Evolutionary conservation across 2,329 filamentous ascomycete genomes (phyloP), one percentile per base, ranked within the genome.

Genomic region (Lasiodiplodia sp.): DNA sequence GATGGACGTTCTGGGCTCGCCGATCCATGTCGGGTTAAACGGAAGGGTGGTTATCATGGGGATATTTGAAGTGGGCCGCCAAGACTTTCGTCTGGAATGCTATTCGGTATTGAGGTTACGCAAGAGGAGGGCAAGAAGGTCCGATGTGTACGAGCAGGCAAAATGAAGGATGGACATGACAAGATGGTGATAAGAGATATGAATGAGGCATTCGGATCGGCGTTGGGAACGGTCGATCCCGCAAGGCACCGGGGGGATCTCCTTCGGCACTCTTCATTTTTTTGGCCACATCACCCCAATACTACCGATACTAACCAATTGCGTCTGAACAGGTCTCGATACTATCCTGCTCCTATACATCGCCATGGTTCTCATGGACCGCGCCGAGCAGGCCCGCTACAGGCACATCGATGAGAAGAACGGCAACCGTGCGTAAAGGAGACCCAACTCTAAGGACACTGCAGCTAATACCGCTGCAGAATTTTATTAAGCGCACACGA

Each of bases 351-450:
- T 95, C 72, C 82, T 95, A 68, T 87, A 88, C 72, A 89, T 91
- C 14, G 90, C 91, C 37, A 93, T 93, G 80, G 84, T 96, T 55
- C 84, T 93, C 74, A 94, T 94, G 85, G 90, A 93, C 74, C 89
- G 92, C 76, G 92, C 91, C 81, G 92, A 96, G 83, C 88, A 88
- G 75, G 89, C 92, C 79, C 86, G 92, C 69, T 96, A 93, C 82
- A 87, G 89, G 69, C 86, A 92, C 76, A 94, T 96, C 75, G 92
- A 95, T 76, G 89, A 93, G 85, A 96, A 96, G 87, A 87, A 78
- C 62, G 78, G 60, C n/a, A 64, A 37, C 60, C 44, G 44, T 52
- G 37, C 38, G 60, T 64, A 31, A 64, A 52, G 4, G 6, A n/a
- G 44, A n/a, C 16, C 25, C 16, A 1, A 25, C 21, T 64, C 31